phyloP scores from a whole-genome alignment of 345 rosid genomes.

The Geranium brycei region DNA sequence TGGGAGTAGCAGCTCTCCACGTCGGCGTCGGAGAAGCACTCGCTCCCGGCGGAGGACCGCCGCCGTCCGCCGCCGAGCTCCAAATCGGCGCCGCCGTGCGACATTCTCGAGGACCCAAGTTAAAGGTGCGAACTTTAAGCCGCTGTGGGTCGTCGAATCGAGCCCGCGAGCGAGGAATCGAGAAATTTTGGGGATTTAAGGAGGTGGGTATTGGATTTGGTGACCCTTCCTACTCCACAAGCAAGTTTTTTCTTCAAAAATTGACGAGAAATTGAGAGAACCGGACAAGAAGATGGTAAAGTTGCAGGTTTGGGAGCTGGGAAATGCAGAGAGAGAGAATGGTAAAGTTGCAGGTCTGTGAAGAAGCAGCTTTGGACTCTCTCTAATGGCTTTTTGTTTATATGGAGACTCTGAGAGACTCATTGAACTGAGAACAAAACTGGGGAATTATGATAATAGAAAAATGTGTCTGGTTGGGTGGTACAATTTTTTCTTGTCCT shows the following conservation, averaged over 20 bases:
- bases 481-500: neutral
- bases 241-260: neutral
- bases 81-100: slow-evolving; percentile 34
- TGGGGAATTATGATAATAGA: neutral
- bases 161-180: slow-evolving; percentile 4
- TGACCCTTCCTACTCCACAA: slow-evolving; percentile 26
- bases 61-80: slow-evolving; percentile 45
- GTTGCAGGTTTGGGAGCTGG: too few relatives aligned
- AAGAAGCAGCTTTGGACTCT: neutral
- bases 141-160: neutral
- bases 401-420: neutral
- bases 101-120: slow-evolving; percentile 8
- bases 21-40: slow-evolving; percentile 70
- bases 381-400: neutral
- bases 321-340: neutral
- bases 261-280: slow-evolving; percentile 1
- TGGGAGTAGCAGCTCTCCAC: slow-evolving; percentile 73
- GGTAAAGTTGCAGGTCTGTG: too few relatives aligned
- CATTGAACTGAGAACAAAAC: neutral
- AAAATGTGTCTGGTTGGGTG: neutral
- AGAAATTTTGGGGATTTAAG: slow-evolving; percentile 15
- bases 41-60: slow-evolving; percentile 17
- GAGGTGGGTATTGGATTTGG: slow-evolving; percentile 27
- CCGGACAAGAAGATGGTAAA: neutral
- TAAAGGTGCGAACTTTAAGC: too few relatives aligned